These are phyloP conservation scores for Pleurozium schreberi DNA, from an alignment of 225 moss, liverwort and hornwort species.

Conservation along the genomic window DNA sequence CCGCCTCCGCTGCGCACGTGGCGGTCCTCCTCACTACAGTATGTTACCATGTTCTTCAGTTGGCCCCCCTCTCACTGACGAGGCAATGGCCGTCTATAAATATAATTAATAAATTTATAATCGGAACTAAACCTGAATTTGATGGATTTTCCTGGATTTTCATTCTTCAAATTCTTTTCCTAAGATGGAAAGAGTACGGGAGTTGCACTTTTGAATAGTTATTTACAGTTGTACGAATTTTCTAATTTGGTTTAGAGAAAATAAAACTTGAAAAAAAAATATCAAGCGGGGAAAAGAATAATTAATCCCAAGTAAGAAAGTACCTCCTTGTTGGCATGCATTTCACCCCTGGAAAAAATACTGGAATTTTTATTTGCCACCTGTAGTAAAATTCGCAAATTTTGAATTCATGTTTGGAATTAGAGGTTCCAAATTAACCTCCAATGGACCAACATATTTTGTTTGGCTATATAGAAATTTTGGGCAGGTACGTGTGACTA, in stretches of 20 bases:
- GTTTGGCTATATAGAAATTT: too few relatives aligned
- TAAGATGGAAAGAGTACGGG: neutral
- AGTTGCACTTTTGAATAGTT: neutral
- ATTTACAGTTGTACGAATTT: neutral
- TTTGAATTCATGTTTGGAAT: too few relatives aligned
- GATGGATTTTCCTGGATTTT: neutral
- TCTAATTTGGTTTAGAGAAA: neutral
- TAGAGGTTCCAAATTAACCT: too few relatives aligned
- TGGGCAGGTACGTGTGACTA: too few relatives aligned
- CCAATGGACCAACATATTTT: too few relatives aligned
- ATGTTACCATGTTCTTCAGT: neutral
- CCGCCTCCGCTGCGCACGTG: slow-evolving; percentile 1
- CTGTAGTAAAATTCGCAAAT: too few relatives aligned
- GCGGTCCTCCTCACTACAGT: neutral
- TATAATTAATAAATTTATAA: neutral
- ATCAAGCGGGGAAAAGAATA: neutral
- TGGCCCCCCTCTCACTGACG: neutral
- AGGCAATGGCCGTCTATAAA: neutral
- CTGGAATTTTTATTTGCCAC: neutral
- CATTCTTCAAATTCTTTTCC: neutral
- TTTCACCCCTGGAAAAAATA: too few relatives aligned
- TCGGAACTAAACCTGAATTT: neutral
- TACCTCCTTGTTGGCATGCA: too few relatives aligned
- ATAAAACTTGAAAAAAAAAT: neutral
- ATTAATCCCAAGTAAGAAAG: neutral